These are phyloP conservation scores for Skeletonema costatum DNA, from an alignment of 108 stramenopile genomes.

Conservation along the genomic window DNA sequence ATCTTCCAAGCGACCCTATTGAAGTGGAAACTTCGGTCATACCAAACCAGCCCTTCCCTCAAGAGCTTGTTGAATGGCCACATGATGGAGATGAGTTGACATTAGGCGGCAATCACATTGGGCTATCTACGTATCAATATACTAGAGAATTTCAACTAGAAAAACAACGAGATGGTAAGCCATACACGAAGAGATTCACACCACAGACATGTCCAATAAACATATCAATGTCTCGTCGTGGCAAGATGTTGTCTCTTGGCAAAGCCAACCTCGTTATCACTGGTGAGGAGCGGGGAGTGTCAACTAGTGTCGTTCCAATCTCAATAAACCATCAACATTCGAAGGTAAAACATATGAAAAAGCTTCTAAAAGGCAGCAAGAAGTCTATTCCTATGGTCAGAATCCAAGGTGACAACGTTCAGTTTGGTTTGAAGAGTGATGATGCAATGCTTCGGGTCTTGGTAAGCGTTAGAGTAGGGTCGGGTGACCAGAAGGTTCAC, in stretches of 20 bases:
- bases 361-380: background rate
- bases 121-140: background rate
- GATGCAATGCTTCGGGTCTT: background rate
- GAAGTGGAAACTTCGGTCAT: background rate
- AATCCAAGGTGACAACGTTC: background rate
- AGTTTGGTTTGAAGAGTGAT: background rate
- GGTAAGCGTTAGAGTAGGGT: background rate
- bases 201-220: background rate
- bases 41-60: background rate
- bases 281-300: background rate
- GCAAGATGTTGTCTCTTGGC: background rate
- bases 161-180: background rate
- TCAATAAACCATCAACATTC: background rate
- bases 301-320: background rate
- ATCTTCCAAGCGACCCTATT: background rate
- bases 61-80: background rate
- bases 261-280: conserved; percentile 1
- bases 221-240: background rate
- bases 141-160: background rate
- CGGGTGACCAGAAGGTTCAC: background rate
- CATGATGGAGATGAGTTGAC: background rate
- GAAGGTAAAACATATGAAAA: background rate
- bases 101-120: background rate
- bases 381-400: background rate
- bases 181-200: background rate